phyloP scores from a whole-genome alignment of 1,284 basidiomycete species.

The Xanthoconium separans region DNA sequence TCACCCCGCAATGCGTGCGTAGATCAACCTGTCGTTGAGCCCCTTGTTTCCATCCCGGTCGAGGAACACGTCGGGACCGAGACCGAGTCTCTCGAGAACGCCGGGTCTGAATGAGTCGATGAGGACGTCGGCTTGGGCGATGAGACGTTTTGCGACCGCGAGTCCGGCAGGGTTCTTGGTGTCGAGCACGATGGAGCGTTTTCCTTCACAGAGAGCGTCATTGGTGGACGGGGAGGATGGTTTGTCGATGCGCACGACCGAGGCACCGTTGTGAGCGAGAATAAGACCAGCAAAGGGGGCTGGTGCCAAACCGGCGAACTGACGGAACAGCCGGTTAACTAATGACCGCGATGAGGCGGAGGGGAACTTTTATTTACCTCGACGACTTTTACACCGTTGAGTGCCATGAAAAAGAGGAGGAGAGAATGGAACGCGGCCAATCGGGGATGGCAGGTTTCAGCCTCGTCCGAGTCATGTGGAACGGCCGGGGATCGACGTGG shows the following conservation, averaged over 20 bases:
- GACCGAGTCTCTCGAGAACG: constrained; percentile 74
- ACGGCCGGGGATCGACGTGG: not conserved
- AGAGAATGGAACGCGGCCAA: not conserved
- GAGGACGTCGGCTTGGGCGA: constrained; percentile 70
- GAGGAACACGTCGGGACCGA: constrained; percentile 76
- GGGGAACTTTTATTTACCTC: constrained; percentile 40
- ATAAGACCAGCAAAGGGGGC: constrained; percentile 80
- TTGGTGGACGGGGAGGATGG: constrained; percentile 37
- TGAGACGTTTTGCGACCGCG: constrained; percentile 55
- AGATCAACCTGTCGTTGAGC: constrained; percentile 59
- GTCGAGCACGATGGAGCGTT: constrained; percentile 71
- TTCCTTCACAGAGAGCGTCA: constrained; percentile 68
- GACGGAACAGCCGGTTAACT: constrained; percentile 3
- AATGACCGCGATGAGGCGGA: not conserved
- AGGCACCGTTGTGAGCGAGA: constrained; percentile 80
- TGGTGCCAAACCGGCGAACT: constrained; percentile 87
- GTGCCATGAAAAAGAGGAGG: constrained; percentile 39
- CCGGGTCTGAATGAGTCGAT: constrained; percentile 86
- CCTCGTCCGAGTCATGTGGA: constrained; percentile 1
- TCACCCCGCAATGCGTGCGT: constrained; percentile 66
- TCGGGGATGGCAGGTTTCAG: constrained; percentile 10
- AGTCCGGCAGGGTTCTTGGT: constrained; percentile 63
- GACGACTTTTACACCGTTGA: constrained; percentile 54
- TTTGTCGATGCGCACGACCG: constrained; percentile 75
- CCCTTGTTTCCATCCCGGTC: constrained; percentile 45